phyloP scores from a whole-genome alignment of 1,284 basidiomycete genomes.

The Tremellales sp. region DNA sequence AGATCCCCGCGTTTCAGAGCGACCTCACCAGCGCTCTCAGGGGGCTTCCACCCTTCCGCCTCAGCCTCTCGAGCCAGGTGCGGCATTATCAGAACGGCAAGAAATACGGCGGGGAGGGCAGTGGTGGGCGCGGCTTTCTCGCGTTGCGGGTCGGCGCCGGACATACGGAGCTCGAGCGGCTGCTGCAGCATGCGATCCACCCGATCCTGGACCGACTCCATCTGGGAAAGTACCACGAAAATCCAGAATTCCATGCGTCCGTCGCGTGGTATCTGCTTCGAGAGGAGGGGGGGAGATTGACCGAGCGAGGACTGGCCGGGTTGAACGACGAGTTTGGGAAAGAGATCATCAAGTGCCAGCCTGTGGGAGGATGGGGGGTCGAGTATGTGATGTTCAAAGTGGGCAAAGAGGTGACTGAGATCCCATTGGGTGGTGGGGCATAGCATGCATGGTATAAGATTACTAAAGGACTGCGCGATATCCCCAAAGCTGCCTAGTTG shows the following conservation, averaged over 20 bases:
- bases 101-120: slow-evolving; percentile 21
- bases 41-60: slow-evolving; percentile 8
- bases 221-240: slow-evolving; percentile 38
- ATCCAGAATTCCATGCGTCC: slow-evolving; percentile 46
- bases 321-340: slow-evolving; percentile 16
- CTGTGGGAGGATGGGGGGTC: slow-evolving; percentile 33
- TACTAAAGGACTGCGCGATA: background rate
- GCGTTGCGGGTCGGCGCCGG: slow-evolving; percentile 45
- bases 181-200: slow-evolving; percentile 29
- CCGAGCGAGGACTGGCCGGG: slow-evolving; percentile 7
- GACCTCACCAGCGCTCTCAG: slow-evolving; percentile 4
- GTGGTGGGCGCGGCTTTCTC: slow-evolving; percentile 40
- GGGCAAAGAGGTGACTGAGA: slow-evolving; percentile 26
- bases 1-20: slow-evolving; percentile 26
- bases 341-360: slow-evolving; percentile 22
- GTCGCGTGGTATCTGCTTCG: slow-evolving; percentile 41
- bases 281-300: background rate
- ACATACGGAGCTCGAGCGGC: slow-evolving; percentile 20
- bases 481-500: slow-evolving; percentile 8
- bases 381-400: slow-evolving; percentile 30
- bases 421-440: slow-evolving; percentile 6
- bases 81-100: slow-evolving; percentile 32
- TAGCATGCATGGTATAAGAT: slow-evolving; percentile 3
- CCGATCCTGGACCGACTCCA: slow-evolving; percentile 32
- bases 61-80: slow-evolving; percentile 25